Conservation (phyloP, 805 yeast species). For the Ogataea thermomethanolica region DNA sequence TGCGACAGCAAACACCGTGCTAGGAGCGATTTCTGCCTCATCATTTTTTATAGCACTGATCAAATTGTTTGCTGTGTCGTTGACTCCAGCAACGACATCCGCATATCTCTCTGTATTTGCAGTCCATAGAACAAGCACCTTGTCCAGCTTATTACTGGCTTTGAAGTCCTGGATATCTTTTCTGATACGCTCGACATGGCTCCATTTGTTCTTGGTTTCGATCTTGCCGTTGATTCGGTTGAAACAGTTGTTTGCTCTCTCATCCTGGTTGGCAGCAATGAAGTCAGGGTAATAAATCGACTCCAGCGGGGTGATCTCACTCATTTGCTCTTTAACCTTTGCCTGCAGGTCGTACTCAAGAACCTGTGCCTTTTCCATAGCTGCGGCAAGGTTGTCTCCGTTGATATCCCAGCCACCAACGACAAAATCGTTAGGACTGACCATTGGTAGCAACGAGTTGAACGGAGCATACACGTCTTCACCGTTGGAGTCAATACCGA, state of each 20-base stretch:
- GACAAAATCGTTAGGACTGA: conserved; percentile 84
- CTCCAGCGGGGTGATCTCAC: conserved; percentile 64
- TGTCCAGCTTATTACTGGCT: conserved; percentile 66
- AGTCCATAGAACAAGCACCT: conserved; percentile 91
- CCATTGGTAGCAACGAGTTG: conserved; percentile 83
- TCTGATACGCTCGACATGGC: conserved; percentile 83
- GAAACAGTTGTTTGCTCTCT: conserved; percentile 84
- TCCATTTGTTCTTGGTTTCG: conserved; percentile 70
- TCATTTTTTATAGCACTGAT: conserved; percentile 68
- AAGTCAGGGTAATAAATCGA: conserved; percentile 94
- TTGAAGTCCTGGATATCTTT: conserved; percentile 80
- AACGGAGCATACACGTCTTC: conserved; percentile 91
- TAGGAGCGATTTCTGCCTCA: conserved; percentile 84
- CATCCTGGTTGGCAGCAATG: conserved; percentile 91
- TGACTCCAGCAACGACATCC: conserved; percentile 71
- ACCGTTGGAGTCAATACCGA: conserved; percentile 80
- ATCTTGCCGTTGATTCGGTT: conserved; percentile 53
- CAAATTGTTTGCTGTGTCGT: conserved; percentile 83
- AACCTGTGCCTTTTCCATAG: conserved; percentile 83
- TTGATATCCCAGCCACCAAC: conserved; percentile 96
- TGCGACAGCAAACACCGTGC: conserved; percentile 93
- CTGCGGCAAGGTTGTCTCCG: conserved; percentile 62
- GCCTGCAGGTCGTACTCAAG: conserved; percentile 81
- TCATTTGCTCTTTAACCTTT: conserved; percentile 63
- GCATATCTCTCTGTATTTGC: conserved; percentile 96